Evolutionary conservation across 371 early-diverging fungal species (phyloP), one percentile per base, ranked within the genome.

Genomic region (Mucor indicus): DNA sequence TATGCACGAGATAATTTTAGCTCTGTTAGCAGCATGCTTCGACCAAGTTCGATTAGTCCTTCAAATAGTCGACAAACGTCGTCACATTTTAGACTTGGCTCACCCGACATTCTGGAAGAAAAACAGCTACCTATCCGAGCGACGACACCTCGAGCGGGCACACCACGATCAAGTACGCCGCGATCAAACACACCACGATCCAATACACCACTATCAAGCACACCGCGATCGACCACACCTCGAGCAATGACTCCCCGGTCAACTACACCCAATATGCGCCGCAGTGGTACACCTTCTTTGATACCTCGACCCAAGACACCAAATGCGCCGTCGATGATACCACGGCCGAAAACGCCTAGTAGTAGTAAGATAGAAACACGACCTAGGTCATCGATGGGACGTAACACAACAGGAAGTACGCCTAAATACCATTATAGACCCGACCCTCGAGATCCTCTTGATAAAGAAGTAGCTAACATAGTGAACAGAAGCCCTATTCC

Each of bases 391-490:
- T 64, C 67, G 11, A 61, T 67, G 61, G 44, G 40, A 23, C 56
- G 55, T 21, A 50, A 20, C 13, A 33, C 40, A 1, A 23, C 16
- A 1, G 30, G 12, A n/a, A n/a, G n/a, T n/a, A n/a, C n/a, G n/a
- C n/a, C n/a, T n/a, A n/a, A 23, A 15, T 29, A 23, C 32, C 17
- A 42, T 42, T 33, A 83, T 53, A 49, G 49, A 16, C 69, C 81
- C 5, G 58, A 68, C 24, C 71, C 65, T n/a, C 72, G 66, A 24
- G 80, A 80, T 37, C 72, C 75, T 30, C 59, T 83, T 19, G 84
- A 83, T 48, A 64, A 70, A 35, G 73, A 79, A 45, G 71, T 83
- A 16, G 79, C 74, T 12, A 63, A 57, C 17, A 69, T 83, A 9
- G 67, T 80, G 12, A 80, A 83, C 50, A 54, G 59, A 7, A 76